phyloP scores from a whole-genome alignment of 805 yeast species.

The Isabelozyma gotoi region DNA sequence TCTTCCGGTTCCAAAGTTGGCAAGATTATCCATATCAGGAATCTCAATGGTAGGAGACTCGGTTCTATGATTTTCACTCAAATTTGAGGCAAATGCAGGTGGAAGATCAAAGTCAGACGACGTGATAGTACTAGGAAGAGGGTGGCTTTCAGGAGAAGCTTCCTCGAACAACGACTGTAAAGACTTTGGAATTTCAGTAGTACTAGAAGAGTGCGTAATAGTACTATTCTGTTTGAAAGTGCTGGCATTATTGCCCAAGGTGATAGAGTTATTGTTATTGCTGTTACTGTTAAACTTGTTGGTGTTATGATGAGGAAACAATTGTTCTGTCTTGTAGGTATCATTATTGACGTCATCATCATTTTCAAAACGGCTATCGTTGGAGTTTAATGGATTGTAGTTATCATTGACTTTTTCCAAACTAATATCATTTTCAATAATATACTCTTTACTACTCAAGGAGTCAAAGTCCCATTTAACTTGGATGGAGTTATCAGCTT shows the following conservation, averaged over 20 bases:
- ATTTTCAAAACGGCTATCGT: conserved; percentile 8
- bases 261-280: conserved; percentile 13
- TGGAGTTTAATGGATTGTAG: conserved; percentile 17
- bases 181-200: conserved; percentile 66
- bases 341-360: conserved; percentile 1
- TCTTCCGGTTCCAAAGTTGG: conserved; percentile 13
- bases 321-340: conserved; percentile 7
- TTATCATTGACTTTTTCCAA: conserved; percentile 29
- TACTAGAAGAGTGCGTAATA: neutral
- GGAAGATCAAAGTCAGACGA: conserved; percentile 9
- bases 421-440: conserved; percentile 67
- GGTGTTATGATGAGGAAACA: conserved; percentile 7
- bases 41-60: conserved; percentile 68
- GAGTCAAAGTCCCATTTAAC: conserved; percentile 92
- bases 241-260: conserved; percentile 3
- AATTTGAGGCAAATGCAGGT: conserved; percentile 7
- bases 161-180: conserved; percentile 69
- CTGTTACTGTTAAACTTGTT: conserved; percentile 15
- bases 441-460: conserved; percentile 68
- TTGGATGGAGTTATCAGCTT: conserved; percentile 23
- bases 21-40: conserved; percentile 57
- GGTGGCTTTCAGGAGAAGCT: conserved; percentile 14
- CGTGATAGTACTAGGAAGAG: conserved; percentile 1
- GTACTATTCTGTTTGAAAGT: neutral
- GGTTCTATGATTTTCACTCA: conserved; percentile 27